Evolutionary conservation across 2,329 filamentous ascomycete species (phyloP), one percentile per base, ranked within the genome.

Genomic region (Colletotrichum truncatum): DNA sequence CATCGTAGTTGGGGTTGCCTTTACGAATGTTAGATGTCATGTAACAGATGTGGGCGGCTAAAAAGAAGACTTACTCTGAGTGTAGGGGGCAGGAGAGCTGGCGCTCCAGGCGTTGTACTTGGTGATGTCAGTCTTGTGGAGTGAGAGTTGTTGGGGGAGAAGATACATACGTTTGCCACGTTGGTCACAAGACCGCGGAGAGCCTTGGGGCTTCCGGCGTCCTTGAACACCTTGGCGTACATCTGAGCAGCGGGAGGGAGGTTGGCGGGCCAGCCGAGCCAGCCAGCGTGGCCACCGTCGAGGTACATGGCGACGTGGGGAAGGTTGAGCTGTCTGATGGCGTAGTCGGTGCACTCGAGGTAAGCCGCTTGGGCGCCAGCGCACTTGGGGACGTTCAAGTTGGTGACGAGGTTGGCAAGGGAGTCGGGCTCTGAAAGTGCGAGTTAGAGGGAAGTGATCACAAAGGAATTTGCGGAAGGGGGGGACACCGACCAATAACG

Each of bases 341-440:
- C 85, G 70, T 88, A 85, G 67, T 80, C 74, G 36, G 81, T 83
- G 71, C 83, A 80, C 43, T 81, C 79, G 48, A 82, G 74, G 73
- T 88, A 88, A 14, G 81, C 80, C 5, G 72, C 68, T n/a, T 81
- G 75, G 9, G 85, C 83, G 52, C 75, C 75, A 53, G 79, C 49
- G 71, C 86, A 88, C 74, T 85, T 86, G 62, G 79, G 67, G 6
- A 85, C 79, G 68, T 78, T 78, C 69, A 82, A 57, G 77, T 88
- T 88, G 69, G 85, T 88, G 45, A 88, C 80, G 72, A 88, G 74
- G 77, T 88, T 88, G 64, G 85, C 84, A n/a, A 88, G 77, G 25
- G 84, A 85, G 72, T 88, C 85, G 26, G 86, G 85, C 74, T 88
- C 83, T 82, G 49, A 70, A 56, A 16, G 73, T 11, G 7, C 1